phyloP scores from a whole-genome alignment of 139 green algal species.

The Astrephomene gubernaculifera region DNA sequence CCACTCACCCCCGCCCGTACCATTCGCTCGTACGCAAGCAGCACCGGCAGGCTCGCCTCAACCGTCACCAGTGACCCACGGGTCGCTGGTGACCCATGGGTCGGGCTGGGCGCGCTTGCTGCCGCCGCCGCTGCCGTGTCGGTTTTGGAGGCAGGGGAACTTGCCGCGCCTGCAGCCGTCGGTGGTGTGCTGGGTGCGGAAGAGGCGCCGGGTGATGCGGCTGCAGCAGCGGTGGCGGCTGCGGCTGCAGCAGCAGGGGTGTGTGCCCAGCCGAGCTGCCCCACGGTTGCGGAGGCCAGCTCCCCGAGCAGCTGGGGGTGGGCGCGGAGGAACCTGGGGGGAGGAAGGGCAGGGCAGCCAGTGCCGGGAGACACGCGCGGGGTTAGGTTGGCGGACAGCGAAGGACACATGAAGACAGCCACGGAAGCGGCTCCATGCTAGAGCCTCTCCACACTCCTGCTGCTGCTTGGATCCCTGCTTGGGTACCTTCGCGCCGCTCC shows the following conservation, averaged over 20 bases:
- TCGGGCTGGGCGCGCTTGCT: background rate
- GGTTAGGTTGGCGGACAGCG: too few species aligned
- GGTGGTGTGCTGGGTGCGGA: background rate
- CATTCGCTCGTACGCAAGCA: conserved; percentile 80
- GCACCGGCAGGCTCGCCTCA: conserved; percentile 60
- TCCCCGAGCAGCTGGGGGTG: conserved; percentile 32
- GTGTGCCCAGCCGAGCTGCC: conserved; percentile 20
- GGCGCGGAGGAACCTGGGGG: conserved; percentile 4
- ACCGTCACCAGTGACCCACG: conserved; percentile 58
- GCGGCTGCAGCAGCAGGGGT: background rate
- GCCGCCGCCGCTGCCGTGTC: too few species aligned
- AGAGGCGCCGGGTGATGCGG: background rate
- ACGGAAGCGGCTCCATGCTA: too few species aligned
- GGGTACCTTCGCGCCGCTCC: too few species aligned
- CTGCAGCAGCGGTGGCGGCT: background rate
- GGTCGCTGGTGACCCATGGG: too few species aligned
- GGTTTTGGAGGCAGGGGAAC: too few species aligned
- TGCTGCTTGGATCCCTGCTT: too few species aligned
- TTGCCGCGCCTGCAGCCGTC: background rate
- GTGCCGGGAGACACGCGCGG: too few species aligned
- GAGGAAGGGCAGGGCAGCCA: too few species aligned
- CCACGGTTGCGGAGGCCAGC: background rate
- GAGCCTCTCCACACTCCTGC: too few species aligned
- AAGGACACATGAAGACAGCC: too few species aligned
- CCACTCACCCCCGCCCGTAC: conserved; percentile 31